Evolutionary conservation across 306 rosid species (phyloP).

Genomic region (Rosa persica): DNA sequence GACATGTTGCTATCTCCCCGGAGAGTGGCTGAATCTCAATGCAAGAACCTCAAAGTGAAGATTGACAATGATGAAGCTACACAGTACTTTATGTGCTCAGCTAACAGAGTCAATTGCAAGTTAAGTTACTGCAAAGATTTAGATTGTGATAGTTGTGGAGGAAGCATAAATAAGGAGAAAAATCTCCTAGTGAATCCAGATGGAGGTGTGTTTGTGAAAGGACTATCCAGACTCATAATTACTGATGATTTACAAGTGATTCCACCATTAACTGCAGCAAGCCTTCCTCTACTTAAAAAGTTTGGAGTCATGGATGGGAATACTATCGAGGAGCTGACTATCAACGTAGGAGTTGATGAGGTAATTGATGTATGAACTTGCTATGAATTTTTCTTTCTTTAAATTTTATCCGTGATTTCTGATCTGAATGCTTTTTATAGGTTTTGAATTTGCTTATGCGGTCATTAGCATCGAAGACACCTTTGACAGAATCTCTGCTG

Average conservation of each 20-base stretch:
- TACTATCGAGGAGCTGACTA: not conserved
- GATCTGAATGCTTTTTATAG: not conserved
- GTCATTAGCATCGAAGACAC: not conserved
- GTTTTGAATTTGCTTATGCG: not conserved
- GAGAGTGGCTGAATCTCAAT: not conserved
- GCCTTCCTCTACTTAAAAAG: not conserved
- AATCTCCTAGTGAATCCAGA: not conserved
- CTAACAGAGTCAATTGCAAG: not conserved
- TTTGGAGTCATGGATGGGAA: not conserved
- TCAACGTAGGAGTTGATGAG: not conserved
- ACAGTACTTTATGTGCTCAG: not conserved
- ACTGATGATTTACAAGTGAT: slow-evolving; percentile 22
- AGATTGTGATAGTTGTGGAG: not conserved
- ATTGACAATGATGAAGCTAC: not conserved
- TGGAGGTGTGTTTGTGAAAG: slow-evolving; percentile 1
- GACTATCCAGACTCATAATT: not conserved
- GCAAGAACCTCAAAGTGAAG: not conserved
- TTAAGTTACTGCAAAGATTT: not conserved
- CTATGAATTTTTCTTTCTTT: no score
- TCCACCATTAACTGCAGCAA: not conserved
- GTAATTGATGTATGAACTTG: not conserved
- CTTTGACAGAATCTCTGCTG: not conserved
- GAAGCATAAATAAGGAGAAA: not conserved
- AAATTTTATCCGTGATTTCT: not conserved
- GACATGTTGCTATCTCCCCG: not conserved